phyloP scores from a whole-genome alignment of 2,329 filamentous ascomycete species.

The Sordariomycetes sp. region DNA sequence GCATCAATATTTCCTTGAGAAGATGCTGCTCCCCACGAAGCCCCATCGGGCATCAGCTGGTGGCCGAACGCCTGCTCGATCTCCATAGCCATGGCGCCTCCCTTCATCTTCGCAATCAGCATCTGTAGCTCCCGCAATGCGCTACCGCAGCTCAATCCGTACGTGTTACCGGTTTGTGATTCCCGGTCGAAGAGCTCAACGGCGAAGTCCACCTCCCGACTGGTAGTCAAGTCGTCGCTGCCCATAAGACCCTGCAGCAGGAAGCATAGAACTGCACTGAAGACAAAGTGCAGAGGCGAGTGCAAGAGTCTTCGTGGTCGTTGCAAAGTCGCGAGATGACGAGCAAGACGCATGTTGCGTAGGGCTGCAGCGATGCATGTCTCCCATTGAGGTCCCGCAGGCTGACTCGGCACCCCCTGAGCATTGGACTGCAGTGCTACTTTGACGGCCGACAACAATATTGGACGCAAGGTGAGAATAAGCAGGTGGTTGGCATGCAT shows the following conservation, averaged over 20 bases:
- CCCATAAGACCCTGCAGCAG: slow-evolving; percentile 30
- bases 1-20: no score
- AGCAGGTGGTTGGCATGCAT: slow-evolving; percentile 41
- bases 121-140: slow-evolving; percentile 27
- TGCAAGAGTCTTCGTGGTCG: slow-evolving; percentile 30
- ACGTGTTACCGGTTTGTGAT: slow-evolving; percentile 24
- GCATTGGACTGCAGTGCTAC: slow-evolving; percentile 6
- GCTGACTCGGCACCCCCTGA: neutral
- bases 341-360: slow-evolving; percentile 33
- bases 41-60: neutral
- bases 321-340: slow-evolving; percentile 25
- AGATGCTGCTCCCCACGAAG: no score
- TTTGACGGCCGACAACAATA: slow-evolving; percentile 37
- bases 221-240: slow-evolving; percentile 7
- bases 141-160: slow-evolving; percentile 25
- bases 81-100: slow-evolving; percentile 1
- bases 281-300: slow-evolving; percentile 36
- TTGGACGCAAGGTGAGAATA: slow-evolving; percentile 37
- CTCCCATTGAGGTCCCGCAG: neutral
- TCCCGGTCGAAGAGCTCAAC: slow-evolving; percentile 31
- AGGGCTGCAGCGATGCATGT: slow-evolving; percentile 26
- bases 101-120: slow-evolving; percentile 6
- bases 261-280: slow-evolving; percentile 39
- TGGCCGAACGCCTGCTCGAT: slow-evolving; percentile 2
- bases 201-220: slow-evolving; percentile 27